phyloP scores from a whole-genome alignment of 805 yeast species.

The Yarrowia sp. region DNA sequence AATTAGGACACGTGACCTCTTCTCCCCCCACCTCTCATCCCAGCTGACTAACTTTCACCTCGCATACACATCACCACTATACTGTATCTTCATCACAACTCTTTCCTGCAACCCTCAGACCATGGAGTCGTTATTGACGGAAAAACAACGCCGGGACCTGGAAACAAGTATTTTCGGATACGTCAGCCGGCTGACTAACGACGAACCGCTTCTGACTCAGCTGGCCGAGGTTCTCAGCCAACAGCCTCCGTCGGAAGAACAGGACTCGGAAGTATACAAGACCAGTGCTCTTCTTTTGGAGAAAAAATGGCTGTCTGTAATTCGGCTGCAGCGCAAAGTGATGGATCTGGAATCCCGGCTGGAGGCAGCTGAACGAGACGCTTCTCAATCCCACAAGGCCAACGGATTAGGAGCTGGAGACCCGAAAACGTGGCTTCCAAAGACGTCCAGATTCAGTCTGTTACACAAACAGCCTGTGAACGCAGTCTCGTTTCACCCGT shows the following conservation, averaged over 20 bases:
- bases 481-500: constrained; percentile 68
- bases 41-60: too few relatives aligned
- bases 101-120: background rate
- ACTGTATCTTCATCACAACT: too few relatives aligned
- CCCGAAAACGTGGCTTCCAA: constrained; percentile 61
- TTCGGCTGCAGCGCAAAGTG: constrained; percentile 68
- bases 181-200: constrained; percentile 27
- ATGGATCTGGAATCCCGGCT: constrained; percentile 65
- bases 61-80: background rate
- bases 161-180: constrained; percentile 45
- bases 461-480: constrained; percentile 62
- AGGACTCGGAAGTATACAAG: constrained; percentile 30
- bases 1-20: too few relatives aligned
- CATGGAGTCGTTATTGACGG: constrained; percentile 40
- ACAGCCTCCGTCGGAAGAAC: background rate
- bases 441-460: constrained; percentile 42
- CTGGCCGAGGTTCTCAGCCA: constrained; percentile 19
- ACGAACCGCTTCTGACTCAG: constrained; percentile 7
- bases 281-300: constrained; percentile 45
- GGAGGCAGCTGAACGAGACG: constrained; percentile 42
- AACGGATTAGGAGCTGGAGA: constrained; percentile 28
- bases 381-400: constrained; percentile 27
- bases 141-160: constrained; percentile 47
- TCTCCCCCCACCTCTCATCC: too few relatives aligned
- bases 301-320: constrained; percentile 84